Conservation (phyloP, 2,329 filamentous ascomycete species). For the Aspergillus flavus region DNA sequence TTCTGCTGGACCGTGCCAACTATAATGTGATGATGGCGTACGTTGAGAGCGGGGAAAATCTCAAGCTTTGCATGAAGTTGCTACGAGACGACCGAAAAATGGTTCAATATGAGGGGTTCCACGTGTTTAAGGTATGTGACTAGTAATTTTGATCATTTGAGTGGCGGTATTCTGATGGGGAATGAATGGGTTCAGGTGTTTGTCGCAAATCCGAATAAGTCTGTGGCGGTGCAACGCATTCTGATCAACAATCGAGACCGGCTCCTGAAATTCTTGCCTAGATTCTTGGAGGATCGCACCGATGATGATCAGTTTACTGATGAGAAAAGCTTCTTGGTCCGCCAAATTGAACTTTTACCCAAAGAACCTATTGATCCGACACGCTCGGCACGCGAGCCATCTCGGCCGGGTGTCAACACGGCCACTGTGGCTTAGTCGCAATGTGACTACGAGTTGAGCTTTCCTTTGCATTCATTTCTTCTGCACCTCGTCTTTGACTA, state of each 20-base stretch:
- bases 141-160: neutral
- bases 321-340: constrained; percentile 94
- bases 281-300: constrained; percentile 90
- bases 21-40: constrained; percentile 98
- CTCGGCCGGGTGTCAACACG: constrained; percentile 31
- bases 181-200: constrained; percentile 65
- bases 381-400: constrained; percentile 30
- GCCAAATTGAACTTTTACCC: constrained; percentile 71
- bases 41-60: constrained; percentile 89
- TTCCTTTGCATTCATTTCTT: constrained; percentile 4
- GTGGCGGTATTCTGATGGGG: constrained; percentile 22
- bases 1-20: constrained; percentile 90
- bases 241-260: constrained; percentile 95
- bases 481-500: constrained; percentile 5
- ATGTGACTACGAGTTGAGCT: neutral
- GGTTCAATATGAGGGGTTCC: constrained; percentile 99
- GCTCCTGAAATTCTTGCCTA: constrained; percentile 82
- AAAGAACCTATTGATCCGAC: constrained; percentile 44
- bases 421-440: constrained; percentile 31
- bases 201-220: constrained; percentile 97
- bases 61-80: constrained; percentile 98
- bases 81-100: constrained; percentile 94
- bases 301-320: constrained; percentile 99
- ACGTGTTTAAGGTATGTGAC: constrained; percentile 81
- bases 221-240: constrained; percentile 91